Percentiles rank a stretch among this genome's conserved stretches.
Conservation (phyloP, 116 monocot species). For the Cymodocea nodosa region DNA sequence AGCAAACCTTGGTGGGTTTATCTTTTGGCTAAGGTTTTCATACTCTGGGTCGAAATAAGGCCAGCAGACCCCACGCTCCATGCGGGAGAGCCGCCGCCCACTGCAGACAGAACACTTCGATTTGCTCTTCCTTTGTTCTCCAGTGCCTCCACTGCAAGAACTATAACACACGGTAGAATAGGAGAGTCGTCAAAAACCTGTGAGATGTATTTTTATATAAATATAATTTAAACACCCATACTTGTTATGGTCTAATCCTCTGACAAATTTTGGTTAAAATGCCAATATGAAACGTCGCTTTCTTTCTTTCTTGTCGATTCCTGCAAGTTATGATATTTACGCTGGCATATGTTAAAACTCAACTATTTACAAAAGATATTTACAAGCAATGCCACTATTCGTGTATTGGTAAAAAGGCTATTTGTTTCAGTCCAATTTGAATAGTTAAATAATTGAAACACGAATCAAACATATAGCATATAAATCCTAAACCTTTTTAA, state of each 20-base stretch:
- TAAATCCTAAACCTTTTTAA: too few species aligned
- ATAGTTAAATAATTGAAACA: too few species aligned
- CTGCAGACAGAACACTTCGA: not conserved
- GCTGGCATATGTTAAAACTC: too few species aligned
- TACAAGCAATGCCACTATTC: too few species aligned
- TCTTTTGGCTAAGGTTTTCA: conserved; percentile 58
- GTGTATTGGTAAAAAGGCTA: too few species aligned
- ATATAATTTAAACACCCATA: not conserved
- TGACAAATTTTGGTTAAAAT: not conserved
- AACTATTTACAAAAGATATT: too few species aligned
- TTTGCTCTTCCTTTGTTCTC: not conserved
- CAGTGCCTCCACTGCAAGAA: not conserved
- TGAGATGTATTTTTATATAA: not conserved
- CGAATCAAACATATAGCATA: too few species aligned
- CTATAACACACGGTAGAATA: too few species aligned
- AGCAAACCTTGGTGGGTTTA: conserved; percentile 64
- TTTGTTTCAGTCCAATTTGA: too few species aligned
- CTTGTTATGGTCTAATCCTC: not conserved
- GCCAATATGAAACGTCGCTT: not conserved
- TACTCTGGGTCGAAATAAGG: conserved; percentile 90
- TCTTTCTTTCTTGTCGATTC: too few species aligned
- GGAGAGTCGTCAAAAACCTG: not conserved
- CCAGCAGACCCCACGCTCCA: conserved; percentile 20
- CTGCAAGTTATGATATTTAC: too few species aligned
- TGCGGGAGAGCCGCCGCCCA: conserved; percentile 2